Percentiles rank a stretch among this genome's conserved stretches.
phyloP scores from a whole-genome alignment of 192 early-diverging fungal genomes.

The Mortierella claussenii region DNA sequence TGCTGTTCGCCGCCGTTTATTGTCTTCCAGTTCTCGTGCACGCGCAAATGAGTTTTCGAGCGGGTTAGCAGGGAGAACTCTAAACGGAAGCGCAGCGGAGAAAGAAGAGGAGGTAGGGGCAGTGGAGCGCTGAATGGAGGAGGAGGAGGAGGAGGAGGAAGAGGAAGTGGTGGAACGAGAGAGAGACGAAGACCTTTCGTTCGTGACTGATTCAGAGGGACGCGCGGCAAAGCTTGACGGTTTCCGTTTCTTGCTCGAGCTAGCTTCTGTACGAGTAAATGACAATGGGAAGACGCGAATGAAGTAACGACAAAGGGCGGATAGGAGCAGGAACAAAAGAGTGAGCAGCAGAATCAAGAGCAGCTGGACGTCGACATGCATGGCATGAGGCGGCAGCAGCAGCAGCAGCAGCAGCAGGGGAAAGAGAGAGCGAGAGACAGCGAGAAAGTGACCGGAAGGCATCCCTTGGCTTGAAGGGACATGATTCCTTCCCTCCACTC shows the following conservation, averaged over 20 bases:
- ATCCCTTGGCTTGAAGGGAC: too few species aligned
- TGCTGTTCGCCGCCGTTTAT: slow-evolving; percentile 29
- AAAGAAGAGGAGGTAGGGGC: slow-evolving; percentile 19
- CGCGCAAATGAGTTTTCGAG: slow-evolving; percentile 50
- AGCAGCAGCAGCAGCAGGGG: not conserved
- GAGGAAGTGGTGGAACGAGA: slow-evolving; percentile 3
- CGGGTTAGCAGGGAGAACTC: slow-evolving; percentile 30
- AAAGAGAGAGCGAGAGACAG: too few species aligned
- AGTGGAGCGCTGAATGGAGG: too few species aligned
- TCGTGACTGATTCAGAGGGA: slow-evolving; percentile 38
- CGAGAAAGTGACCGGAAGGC: too few species aligned
- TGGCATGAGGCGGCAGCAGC: not conserved
- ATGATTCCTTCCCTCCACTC: too few species aligned
- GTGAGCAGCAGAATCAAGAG: slow-evolving; percentile 3
- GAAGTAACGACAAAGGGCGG: slow-evolving; percentile 6
- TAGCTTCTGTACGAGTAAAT: slow-evolving; percentile 27
- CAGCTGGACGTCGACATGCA: slow-evolving; percentile 14
- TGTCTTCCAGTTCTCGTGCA: slow-evolving; percentile 38
- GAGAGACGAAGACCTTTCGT: slow-evolving; percentile 16
- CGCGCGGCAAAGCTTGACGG: slow-evolving; percentile 41
- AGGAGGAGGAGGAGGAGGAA: slow-evolving; percentile 6
- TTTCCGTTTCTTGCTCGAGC: slow-evolving; percentile 52
- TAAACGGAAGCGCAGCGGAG: slow-evolving; percentile 27
- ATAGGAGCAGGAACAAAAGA: slow-evolving; percentile 2
- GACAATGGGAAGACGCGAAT: slow-evolving; percentile 2